Base-by-base conservation (phyloP, 768 basidiomycete species). In the Clitopilus passeckerianus region DNA sequence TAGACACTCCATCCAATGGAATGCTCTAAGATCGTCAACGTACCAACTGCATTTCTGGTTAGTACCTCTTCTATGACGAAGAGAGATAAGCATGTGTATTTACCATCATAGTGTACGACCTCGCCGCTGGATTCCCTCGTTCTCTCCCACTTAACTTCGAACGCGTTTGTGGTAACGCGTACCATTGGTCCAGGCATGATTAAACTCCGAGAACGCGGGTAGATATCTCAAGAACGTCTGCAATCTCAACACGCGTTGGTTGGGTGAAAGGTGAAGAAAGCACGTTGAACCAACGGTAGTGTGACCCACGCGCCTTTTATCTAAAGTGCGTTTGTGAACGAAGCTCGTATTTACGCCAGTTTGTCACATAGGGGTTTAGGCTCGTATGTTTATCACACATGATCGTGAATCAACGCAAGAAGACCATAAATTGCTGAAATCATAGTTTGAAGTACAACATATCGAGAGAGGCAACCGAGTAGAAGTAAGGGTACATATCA, bases 21-120 rank as follows among this genome's bases (percentile, higher is more conserved):
- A 55, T n/a, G 37, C 37, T n/a, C n/a, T 41, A 41, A 41, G 14
- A 41, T n/a, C n/a, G n/a, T n/a, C 10, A 30, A 30, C 37, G 3
- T 41, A 41, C 64, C 59, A 6, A 65, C 64, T 62, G 46, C 22
- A 22, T 41, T 24, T 9, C 35, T 54, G 2, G 20, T 41, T 4
- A 41, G 12, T n/a, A n/a, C 5, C 37, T n/a, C 2, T 41, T 41
- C 12, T 41, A 14, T 41, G 5, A 5, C 10, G 37, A 14, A 41
- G 37, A 3, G 10, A 14, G 12, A n/a, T 7, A 23, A 50, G n/a
- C 15, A 50, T 4, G 12, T 2, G n/a, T 24, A 59, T 61, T 54
- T 60, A 70, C 69, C 66, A 43, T 70, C 69, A 22, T 70, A 70
- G n/a, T 68, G 69, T 18, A 59, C 63, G 0, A 70, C 66, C 16